Percentiles rank a stretch among this genome's conserved stretches.
Conservation (phyloP, 306 rosid species). For the Pyrus bretschneideri region DNA sequence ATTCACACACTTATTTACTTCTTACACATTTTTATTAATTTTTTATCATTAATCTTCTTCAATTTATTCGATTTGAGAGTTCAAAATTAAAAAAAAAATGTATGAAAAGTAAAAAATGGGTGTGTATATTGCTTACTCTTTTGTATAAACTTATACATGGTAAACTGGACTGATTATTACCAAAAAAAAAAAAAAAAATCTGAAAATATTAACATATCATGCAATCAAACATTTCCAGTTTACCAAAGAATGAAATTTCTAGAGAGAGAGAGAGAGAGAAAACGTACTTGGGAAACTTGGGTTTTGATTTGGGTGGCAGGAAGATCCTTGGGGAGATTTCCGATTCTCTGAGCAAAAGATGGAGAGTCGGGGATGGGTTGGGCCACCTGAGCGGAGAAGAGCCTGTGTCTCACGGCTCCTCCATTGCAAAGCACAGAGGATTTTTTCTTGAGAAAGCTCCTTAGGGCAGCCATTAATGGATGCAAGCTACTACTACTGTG, state of each 20-base stretch:
- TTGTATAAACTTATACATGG: too few species aligned
- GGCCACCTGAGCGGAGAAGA: constrained; percentile 40
- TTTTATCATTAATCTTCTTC: fast-evolving
- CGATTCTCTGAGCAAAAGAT: constrained; percentile 58
- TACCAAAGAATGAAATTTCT: not conserved
- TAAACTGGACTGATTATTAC: not conserved
- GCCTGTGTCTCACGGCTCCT: constrained; percentile 5
- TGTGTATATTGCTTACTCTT: too few species aligned
- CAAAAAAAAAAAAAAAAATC: too few species aligned
- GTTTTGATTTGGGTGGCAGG: constrained; percentile 71
- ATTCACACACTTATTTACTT: too few species aligned
- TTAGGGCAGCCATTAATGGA: constrained; percentile 50
- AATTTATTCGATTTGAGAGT: too few species aligned
- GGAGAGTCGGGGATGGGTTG: constrained; percentile 35
- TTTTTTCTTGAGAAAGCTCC: constrained; percentile 37
- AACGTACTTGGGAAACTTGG: constrained; percentile 56
- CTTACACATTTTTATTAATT: too few species aligned
- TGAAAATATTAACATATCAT: too few species aligned
- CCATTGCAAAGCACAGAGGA: constrained; percentile 1
- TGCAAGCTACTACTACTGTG: not conserved
- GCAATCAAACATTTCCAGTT: too few species aligned
- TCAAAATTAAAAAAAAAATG: fast-evolving
- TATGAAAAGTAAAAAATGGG: too few species aligned
- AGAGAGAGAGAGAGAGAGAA: not conserved
- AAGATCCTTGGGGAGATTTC: constrained; percentile 76